Conservation (phyloP, 345 rosid species). For the Eutrema heterophyllum region DNA sequence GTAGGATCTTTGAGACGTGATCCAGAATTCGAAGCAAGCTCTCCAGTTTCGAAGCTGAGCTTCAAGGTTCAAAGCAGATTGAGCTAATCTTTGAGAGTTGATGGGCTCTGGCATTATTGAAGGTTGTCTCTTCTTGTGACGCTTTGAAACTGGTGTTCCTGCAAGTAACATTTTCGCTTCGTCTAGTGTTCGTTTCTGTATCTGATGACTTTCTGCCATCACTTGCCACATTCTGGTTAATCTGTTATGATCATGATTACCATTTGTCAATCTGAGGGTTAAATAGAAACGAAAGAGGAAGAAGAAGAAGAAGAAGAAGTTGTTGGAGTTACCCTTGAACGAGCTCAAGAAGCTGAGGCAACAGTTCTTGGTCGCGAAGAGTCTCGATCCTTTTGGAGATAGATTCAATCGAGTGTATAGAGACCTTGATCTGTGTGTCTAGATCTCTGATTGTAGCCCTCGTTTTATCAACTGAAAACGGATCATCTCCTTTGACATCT, state of each 20-base stretch:
- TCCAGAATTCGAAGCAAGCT: conserved; percentile 79
- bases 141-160: conserved; percentile 65
- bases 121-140: conserved; percentile 44
- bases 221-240: conserved; percentile 91
- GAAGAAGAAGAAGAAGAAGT: neutral
- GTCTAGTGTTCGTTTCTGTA: conserved; percentile 76
- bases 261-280: neutral
- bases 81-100: conserved; percentile 67
- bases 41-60: conserved; percentile 85
- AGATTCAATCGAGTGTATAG: conserved; percentile 85
- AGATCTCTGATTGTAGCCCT: conserved; percentile 68
- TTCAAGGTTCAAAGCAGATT: conserved; percentile 74
- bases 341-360: conserved; percentile 86
- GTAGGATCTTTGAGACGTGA: conserved; percentile 83
- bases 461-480: conserved; percentile 64
- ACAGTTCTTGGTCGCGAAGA: conserved; percentile 87
- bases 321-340: conserved; percentile 65
- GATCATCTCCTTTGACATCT: conserved; percentile 82
- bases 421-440: conserved; percentile 74
- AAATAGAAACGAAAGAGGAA: conserved; percentile 2
- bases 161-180: conserved; percentile 89
- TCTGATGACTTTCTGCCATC: conserved; percentile 88
- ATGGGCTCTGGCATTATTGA: conserved; percentile 47
- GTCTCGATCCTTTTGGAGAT: conserved; percentile 85
- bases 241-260: conserved; percentile 36